Conservation (phyloP, 805 yeast genomes). For the Metschnikowia cerradonensis region DNA sequence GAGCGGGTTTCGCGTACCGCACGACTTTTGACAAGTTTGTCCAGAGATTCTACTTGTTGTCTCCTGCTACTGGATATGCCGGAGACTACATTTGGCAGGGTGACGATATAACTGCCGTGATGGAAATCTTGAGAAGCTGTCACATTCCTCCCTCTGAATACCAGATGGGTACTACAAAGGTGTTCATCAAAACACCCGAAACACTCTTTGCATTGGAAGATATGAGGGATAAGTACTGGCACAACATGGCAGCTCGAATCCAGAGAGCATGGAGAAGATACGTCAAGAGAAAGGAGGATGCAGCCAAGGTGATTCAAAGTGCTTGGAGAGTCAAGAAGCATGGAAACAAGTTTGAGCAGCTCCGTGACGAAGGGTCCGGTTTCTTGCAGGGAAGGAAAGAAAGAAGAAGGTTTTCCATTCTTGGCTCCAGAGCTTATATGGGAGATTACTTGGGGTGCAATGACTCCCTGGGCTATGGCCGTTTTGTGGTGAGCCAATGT, state of each 20-base stretch:
- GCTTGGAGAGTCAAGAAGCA: slow-evolving; percentile 78
- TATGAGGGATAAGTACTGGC: slow-evolving; percentile 97
- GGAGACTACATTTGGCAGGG: slow-evolving; percentile 62
- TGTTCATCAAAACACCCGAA: slow-evolving; percentile 95
- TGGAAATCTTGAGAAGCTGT: slow-evolving; percentile 47
- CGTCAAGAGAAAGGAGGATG: slow-evolving; percentile 74
- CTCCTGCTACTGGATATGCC: slow-evolving; percentile 90
- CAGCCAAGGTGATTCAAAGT: slow-evolving; percentile 76
- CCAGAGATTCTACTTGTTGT: slow-evolving; percentile 84
- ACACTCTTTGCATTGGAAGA: slow-evolving; percentile 92
- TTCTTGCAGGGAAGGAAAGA: slow-evolving; percentile 74
- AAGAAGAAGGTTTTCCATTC: slow-evolving; percentile 80
- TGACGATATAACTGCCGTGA: slow-evolving; percentile 50
- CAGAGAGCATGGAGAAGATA: slow-evolving; percentile 96
- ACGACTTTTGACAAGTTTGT: slow-evolving; percentile 95
- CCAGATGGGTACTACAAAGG: slow-evolving; percentile 88
- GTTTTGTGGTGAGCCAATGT: slow-evolving; percentile 62
- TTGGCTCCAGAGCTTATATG: slow-evolving; percentile 84
- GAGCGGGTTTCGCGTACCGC: slow-evolving; percentile 98
- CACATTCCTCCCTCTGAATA: slow-evolving; percentile 76
- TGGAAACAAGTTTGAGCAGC: slow-evolving; percentile 77
- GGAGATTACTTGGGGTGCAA: slow-evolving; percentile 94
- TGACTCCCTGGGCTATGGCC: slow-evolving; percentile 65
- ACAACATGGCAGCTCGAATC: slow-evolving; percentile 94
- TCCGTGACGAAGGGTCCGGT: slow-evolving; percentile 78